A percentile compares a stretch with the other conserved stretches of the same genome.
These are phyloP conservation scores for Rhizophagus clarus DNA, from an alignment of 192 early-diverging fungal species.

Conservation along the genomic window DNA sequence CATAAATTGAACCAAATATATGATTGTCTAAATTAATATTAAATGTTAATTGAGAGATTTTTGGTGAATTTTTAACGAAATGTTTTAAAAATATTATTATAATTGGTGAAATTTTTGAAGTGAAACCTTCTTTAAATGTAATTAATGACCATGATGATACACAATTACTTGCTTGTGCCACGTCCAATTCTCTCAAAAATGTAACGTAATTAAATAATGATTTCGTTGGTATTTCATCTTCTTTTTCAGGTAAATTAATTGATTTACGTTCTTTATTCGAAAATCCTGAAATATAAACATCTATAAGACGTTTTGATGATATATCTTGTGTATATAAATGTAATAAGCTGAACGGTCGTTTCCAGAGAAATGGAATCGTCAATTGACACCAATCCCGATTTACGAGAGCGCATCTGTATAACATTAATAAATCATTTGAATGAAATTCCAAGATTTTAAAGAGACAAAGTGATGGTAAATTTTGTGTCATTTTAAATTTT, in stretches of 20 bases:
- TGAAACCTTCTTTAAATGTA: background rate
- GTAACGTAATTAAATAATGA: background rate
- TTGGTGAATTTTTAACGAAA: background rate
- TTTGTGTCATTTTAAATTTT: background rate
- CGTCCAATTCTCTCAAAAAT: background rate
- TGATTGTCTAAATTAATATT: background rate
- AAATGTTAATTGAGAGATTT: background rate
- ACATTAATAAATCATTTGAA: background rate
- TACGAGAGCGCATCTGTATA: background rate
- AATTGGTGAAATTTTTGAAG: background rate
- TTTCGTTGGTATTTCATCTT: background rate
- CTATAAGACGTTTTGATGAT: background rate
- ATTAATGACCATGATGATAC: background rate
- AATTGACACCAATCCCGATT: background rate
- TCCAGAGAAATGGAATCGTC: background rate
- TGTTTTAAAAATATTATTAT: background rate
- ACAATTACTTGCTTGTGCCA: background rate
- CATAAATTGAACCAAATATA: background rate
- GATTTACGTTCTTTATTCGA: background rate
- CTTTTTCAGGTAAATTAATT: background rate
- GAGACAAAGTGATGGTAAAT: background rate
- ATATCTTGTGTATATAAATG: background rate
- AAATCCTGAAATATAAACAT: background rate
- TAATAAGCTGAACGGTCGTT: background rate
- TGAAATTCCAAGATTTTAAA: background rate